Conservation (phyloP, 441 rosid genomes). For the Pelargonium citronellum region DNA sequence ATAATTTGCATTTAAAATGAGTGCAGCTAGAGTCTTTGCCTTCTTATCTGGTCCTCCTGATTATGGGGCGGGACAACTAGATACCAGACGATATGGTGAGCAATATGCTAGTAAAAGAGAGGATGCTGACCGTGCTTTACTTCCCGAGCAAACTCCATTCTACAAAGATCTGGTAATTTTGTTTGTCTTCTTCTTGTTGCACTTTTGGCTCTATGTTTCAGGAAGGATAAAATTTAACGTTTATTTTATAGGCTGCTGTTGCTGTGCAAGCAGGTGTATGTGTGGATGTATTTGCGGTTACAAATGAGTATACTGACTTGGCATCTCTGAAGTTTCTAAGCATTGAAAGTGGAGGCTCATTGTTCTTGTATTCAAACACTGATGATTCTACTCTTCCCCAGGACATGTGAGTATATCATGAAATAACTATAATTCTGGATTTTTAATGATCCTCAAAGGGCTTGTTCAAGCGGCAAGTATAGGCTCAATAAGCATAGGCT, state of each 20-base stretch:
- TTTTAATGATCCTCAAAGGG: background rate
- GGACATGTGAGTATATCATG: slow-evolving; percentile 71
- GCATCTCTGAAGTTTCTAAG: slow-evolving; percentile 97
- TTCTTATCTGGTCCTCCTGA: slow-evolving; percentile 98
- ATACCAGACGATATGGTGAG: slow-evolving; percentile 94
- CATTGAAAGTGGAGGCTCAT: slow-evolving; percentile 92
- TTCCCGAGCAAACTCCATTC: slow-evolving; percentile 96
- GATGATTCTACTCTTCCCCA: slow-evolving; percentile 99
- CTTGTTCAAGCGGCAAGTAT: background rate
- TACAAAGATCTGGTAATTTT: slow-evolving; percentile 79
- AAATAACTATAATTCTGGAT: background rate
- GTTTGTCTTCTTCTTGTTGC: slow-evolving; percentile 16
- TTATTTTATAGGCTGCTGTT: slow-evolving; percentile 72
- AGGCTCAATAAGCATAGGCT: background rate
- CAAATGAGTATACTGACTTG: slow-evolving; percentile 94
- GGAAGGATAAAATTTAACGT: slow-evolving; percentile 35
- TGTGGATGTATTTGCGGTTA: slow-evolving; percentile 87
- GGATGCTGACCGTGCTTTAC: slow-evolving; percentile 96
- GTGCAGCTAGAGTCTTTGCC: slow-evolving; percentile 91
- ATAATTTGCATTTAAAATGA: slow-evolving; percentile 25
- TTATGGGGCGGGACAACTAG: slow-evolving; percentile 94
- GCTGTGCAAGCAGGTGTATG: slow-evolving; percentile 99
- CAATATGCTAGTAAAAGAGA: slow-evolving; percentile 98
- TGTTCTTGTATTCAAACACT: slow-evolving; percentile 76
- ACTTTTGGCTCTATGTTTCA: slow-evolving; percentile 17